Percentiles rank a stretch among this genome's conserved stretches.
Conservation (phyloP, 2,329 filamentous ascomycete species). For the Helotiales sp. region DNA sequence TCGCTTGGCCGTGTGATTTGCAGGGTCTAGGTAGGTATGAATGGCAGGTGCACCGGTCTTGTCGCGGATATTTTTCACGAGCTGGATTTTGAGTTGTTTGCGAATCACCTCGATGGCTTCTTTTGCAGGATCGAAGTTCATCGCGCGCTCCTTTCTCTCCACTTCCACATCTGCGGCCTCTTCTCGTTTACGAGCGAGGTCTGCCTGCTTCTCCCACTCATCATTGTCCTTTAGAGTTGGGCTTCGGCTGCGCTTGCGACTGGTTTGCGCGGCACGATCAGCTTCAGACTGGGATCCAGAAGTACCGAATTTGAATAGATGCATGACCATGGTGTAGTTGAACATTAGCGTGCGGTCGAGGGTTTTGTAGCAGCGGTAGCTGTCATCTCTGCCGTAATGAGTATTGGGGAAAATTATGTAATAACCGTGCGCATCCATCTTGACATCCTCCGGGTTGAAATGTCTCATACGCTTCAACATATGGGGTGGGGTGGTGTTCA, state of each 20-base stretch:
- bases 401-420: slow-evolving; percentile 89
- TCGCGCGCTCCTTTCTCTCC: slow-evolving; percentile 85
- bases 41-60: slow-evolving; percentile 83
- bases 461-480: slow-evolving; percentile 87
- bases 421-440: slow-evolving; percentile 85
- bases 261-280: slow-evolving; percentile 22
- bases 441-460: slow-evolving; percentile 80
- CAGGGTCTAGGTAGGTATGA: slow-evolving; percentile 81
- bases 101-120: slow-evolving; percentile 82
- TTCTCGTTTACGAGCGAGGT: slow-evolving; percentile 69
- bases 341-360: slow-evolving; percentile 86
- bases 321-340: slow-evolving; percentile 92
- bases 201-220: slow-evolving; percentile 65
- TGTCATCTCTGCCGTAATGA: slow-evolving; percentile 76
- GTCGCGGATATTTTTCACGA: slow-evolving; percentile 87
- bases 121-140: slow-evolving; percentile 85
- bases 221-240: slow-evolving; percentile 50
- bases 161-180: slow-evolving; percentile 84
- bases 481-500: slow-evolving; percentile 84
- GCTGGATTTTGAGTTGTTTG: slow-evolving; percentile 81
- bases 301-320: slow-evolving; percentile 60
- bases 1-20: slow-evolving; percentile 78
- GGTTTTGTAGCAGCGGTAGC: slow-evolving; percentile 76
- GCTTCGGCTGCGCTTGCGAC: slow-evolving; percentile 47
- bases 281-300: slow-evolving; percentile 27